Evolutionary conservation across 2,329 filamentous ascomycete species (phyloP).

Genomic region (Arthrobotrys sinensis): DNA sequence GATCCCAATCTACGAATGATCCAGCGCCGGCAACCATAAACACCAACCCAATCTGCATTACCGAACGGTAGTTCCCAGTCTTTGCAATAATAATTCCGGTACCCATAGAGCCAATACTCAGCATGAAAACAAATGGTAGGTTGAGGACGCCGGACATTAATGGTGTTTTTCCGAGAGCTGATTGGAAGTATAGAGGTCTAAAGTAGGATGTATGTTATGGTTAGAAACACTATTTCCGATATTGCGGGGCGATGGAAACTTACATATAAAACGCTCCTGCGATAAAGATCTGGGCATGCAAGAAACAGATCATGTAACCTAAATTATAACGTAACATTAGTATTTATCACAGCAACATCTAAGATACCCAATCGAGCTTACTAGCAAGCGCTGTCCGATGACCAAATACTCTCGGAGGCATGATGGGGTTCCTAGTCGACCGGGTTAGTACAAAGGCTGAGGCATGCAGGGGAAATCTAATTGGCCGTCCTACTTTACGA

Average conservation of each 20-base stretch:
- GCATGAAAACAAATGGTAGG: constrained; percentile 74
- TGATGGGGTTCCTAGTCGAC: constrained; percentile 71
- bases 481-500: constrained; percentile 71
- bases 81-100: constrained; percentile 72
- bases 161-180: constrained; percentile 75
- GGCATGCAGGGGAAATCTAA: not conserved
- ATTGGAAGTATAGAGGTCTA: constrained; percentile 75
- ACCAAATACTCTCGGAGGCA: constrained; percentile 76
- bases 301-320: constrained; percentile 67
- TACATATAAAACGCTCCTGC: constrained; percentile 72
- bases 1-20: constrained; percentile 75
- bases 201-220: not conserved
- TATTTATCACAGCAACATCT: constrained; percentile 67
- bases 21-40: constrained; percentile 78
- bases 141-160: constrained; percentile 76
- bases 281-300: constrained; percentile 75
- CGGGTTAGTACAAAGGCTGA: not conserved
- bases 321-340: constrained; percentile 67
- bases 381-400: constrained; percentile 73
- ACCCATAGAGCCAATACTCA: constrained; percentile 69
- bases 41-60: constrained; percentile 74
- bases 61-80: constrained; percentile 75
- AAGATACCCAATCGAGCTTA: constrained; percentile 64
- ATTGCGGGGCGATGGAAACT: not conserved
- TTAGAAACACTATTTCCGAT: not conserved